These are phyloP conservation scores for Aspergillus oerlinghausenensis DNA, from an alignment of 2,329 filamentous ascomycete species.

Conservation along the genomic window DNA sequence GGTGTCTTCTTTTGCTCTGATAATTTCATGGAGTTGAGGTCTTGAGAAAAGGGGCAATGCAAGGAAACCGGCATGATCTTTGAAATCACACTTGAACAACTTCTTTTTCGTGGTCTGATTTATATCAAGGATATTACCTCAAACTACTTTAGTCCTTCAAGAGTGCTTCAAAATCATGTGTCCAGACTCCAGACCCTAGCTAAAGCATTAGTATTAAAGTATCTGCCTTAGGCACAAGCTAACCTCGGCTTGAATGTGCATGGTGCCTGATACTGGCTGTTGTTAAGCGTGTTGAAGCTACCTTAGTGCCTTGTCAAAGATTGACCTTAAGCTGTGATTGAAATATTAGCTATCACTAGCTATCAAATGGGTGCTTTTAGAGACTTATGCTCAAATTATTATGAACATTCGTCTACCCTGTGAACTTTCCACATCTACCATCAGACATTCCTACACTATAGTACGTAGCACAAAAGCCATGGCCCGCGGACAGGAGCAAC, in stretches of 20 bases:
- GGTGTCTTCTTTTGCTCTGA: background rate
- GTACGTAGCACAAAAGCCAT: background rate
- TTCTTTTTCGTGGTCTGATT: background rate
- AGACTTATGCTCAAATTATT: too few species aligned
- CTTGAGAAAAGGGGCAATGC: background rate
- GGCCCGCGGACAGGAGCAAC: background rate
- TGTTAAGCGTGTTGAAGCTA: too few species aligned
- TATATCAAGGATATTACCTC: background rate
- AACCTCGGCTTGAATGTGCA: background rate
- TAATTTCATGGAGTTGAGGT: background rate
- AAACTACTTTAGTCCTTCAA: background rate
- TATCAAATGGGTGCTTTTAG: background rate
- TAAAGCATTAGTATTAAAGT: background rate
- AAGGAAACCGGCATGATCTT: background rate
- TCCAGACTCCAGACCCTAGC: background rate
- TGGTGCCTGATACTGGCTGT: too few species aligned
- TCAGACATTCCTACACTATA: too few species aligned
- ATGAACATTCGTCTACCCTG: too few species aligned
- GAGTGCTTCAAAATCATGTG: background rate
- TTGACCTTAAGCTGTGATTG: too few species aligned
- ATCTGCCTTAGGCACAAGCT: background rate
- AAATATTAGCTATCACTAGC: background rate
- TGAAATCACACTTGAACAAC: background rate
- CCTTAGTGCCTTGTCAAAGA: too few species aligned
- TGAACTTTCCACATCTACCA: background rate